Evolutionary conservation across 768 basidiomycete genomes (phyloP).

Genomic region (Zangia roseola): DNA sequence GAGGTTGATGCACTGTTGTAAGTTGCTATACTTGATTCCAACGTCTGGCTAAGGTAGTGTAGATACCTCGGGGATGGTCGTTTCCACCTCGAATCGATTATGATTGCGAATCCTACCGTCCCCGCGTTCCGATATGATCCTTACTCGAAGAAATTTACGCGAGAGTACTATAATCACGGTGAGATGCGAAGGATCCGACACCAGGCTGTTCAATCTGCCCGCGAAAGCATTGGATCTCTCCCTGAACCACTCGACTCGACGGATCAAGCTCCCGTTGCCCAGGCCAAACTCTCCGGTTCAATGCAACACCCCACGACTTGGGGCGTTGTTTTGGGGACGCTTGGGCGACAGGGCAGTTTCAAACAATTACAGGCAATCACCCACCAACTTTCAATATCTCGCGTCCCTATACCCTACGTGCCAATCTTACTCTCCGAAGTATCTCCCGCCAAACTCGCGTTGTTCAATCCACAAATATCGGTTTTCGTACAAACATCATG

Average conservation of each 20-base stretch:
- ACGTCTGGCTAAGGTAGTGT: constrained; percentile 4
- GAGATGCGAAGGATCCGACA: constrained; percentile 81
- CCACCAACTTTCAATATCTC: constrained; percentile 58
- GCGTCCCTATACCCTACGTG: constrained; percentile 67
- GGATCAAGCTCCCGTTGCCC: constrained; percentile 5
- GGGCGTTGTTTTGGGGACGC: constrained; percentile 92
- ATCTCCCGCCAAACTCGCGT: constrained; percentile 89
- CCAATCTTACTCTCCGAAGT: constrained; percentile 94
- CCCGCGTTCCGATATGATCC: constrained; percentile 99
- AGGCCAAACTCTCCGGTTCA: constrained; percentile 14
- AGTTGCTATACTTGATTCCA: constrained; percentile 23
- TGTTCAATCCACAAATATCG: constrained; percentile 79
- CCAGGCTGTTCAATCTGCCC: constrained; percentile 73
- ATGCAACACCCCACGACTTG: constrained; percentile 46
- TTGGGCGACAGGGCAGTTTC: constrained; percentile 92
- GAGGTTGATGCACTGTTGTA: constrained; percentile 92
- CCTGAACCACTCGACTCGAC: constrained; percentile 6
- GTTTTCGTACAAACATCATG: constrained; percentile 97
- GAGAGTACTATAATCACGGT: constrained; percentile 85
- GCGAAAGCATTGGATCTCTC: constrained; percentile 52
- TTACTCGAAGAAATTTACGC: constrained; percentile 94
- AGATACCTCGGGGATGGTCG: constrained; percentile 98
- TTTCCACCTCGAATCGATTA: constrained; percentile 97
- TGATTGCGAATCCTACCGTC: constrained; percentile 96
- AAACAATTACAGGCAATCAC: constrained; percentile 86